Base-by-base conservation (phyloP, 1,284 basidiomycete genomes). In the Naganishia sp. region DNA sequence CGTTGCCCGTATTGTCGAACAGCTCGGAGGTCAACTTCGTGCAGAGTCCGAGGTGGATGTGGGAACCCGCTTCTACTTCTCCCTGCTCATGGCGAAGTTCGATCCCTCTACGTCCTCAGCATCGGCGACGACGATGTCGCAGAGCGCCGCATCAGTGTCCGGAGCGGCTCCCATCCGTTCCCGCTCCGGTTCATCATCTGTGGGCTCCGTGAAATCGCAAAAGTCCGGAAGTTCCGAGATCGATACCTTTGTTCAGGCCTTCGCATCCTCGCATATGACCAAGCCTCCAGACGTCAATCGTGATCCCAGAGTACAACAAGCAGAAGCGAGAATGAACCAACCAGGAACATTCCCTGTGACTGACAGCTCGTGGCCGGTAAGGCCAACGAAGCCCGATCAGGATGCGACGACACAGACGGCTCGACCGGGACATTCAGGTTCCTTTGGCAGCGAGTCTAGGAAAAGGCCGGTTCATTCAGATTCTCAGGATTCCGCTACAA, bases 1-100 rank as follows among this genome's bases (percentile, higher is more conserved):
- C 7, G 90, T 91, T 5, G 89, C 89, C 0, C 83, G 90, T n/a
- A 90, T 91, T 41, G 88, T 92, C 6, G 87, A 89, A 74, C 90
- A 91, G 72, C 82, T 92, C 0, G 86, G 86, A 0, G 90, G 90
- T 2, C 89, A 90, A 75, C 83, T 93, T 13, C 86, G 89, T 5
- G 90, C 90, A 2, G 88, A 91, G 70, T 91, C 89, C 0, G 84
- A 85, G 60, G 82, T 87, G 6, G 82, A 81, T 55, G 80, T 85
- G 73, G 90, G 90, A n/a, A 89, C 87, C 47, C 82, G 83, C 6
- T 91, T 92, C 79, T 79, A 71, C 72, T 78, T 80, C 67, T 76
- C 73, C 17, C 55, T 78, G 31, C 68, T 68, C 43, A 76, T 80
- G 76, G 21, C 46, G 13, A 54, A 54, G 23, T 57, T 66, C 32